phyloP scores from a whole-genome alignment of 176 grass and related monocot species.

The Rhynchospora pubera region DNA sequence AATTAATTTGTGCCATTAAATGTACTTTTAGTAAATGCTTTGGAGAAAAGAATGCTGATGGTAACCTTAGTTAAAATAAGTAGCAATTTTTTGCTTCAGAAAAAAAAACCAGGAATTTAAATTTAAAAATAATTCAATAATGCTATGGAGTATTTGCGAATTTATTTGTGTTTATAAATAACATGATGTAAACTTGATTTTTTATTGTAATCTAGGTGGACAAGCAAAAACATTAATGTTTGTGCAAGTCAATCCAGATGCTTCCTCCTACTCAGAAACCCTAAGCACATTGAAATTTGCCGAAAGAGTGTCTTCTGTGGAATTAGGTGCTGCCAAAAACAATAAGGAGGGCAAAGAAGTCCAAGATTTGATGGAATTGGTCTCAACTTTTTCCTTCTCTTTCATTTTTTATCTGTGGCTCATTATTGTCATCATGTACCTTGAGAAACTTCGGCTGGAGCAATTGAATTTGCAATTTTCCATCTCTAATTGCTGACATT shows the following conservation, averaged over 20 bases:
- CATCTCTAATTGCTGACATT: not conserved
- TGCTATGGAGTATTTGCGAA: conserved; percentile 6
- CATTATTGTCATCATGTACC: not conserved
- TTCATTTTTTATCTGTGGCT: not conserved
- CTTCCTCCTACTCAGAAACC: conserved; percentile 58
- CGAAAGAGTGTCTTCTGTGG: conserved; percentile 73
- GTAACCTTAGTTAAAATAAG: not conserved
- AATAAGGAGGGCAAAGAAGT: conserved; percentile 77
- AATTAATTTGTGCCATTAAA: not conserved
- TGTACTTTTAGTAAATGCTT: not conserved
- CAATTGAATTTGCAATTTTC: not conserved
- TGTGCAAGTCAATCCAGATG: conserved; percentile 82
- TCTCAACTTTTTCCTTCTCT: not conserved
- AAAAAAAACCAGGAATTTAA: not conserved
- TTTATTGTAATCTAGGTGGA: conserved; percentile 40
- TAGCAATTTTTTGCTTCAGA: not conserved
- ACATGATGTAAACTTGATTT: not conserved
- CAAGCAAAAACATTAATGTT: conserved; percentile 94
- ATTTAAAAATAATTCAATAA: not conserved
- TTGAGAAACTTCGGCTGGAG: conserved; percentile 11
- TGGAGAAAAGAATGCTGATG: not conserved
- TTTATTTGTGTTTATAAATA: not conserved
- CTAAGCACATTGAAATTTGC: conserved; percentile 82
- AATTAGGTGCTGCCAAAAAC: conserved; percentile 61
- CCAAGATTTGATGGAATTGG: conserved; percentile 76